phyloP scores from a whole-genome alignment of 805 yeast genomes.

The Pichia californica region DNA sequence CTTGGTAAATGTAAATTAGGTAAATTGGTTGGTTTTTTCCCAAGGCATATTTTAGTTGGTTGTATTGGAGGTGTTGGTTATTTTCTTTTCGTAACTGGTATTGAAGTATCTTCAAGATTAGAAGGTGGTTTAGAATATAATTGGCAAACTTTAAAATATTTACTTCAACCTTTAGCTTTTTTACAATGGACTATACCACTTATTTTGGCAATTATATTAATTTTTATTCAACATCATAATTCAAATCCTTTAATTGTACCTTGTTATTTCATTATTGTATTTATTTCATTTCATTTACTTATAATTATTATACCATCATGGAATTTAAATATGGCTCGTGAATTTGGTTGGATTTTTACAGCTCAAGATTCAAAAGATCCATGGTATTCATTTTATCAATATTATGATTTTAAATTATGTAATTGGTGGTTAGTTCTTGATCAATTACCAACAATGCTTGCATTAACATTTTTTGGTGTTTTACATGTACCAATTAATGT shows the following conservation, averaged over 20 bases:
- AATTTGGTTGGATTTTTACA: conserved; percentile 78
- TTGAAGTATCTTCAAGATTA: conserved; percentile 82
- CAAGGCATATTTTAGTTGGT: conserved; percentile 91
- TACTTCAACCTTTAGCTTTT: conserved; percentile 39
- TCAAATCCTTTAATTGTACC: conserved; percentile 74
- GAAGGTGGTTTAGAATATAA: conserved; percentile 69
- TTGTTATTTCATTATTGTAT: conserved; percentile 65
- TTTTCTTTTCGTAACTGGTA: conserved; percentile 81
- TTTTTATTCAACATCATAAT: conserved; percentile 52
- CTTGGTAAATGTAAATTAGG: conserved; percentile 82
- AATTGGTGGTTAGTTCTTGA: conserved; percentile 63
- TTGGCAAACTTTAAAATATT: conserved; percentile 43
- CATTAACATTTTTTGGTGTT: conserved; percentile 91
- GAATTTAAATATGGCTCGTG: conserved; percentile 55
- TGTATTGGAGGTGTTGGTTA: conserved; percentile 99
- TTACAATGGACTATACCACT: conserved; percentile 71
- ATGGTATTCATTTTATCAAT: conserved; percentile 83
- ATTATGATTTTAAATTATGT: conserved; percentile 65
- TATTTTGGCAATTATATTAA: conserved; percentile 50
- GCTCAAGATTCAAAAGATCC: conserved; percentile 60
- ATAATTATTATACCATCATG: conserved; percentile 62
- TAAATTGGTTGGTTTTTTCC: conserved; percentile 87
- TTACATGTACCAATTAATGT: conserved; percentile 96
- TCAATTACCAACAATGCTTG: conserved; percentile 89
- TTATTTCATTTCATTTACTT: conserved; percentile 60